Evolutionary conservation across 2,329 filamentous ascomycete genomes (phyloP).

Genomic region (Ambrosiella cleistominuta): DNA sequence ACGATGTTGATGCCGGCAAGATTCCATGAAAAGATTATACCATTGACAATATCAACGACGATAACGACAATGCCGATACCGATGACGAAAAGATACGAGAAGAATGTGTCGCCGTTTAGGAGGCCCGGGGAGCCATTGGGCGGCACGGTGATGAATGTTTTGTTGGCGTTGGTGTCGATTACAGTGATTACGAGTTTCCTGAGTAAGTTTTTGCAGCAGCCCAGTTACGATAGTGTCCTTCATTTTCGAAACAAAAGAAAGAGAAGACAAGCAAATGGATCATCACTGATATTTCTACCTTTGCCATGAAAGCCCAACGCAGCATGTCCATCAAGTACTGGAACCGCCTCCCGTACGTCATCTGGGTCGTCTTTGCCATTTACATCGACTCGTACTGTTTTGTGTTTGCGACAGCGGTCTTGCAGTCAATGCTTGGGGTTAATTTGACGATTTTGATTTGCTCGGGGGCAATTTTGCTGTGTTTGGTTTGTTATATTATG

Average conservation of each 20-base stretch:
- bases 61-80: neutral
- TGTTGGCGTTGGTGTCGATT: slow-evolving; percentile 20
- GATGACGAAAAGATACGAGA: neutral
- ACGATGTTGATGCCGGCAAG: too few relatives aligned
- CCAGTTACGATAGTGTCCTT: too few relatives aligned
- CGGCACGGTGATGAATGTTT: slow-evolving; percentile 22
- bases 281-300: too few relatives aligned
- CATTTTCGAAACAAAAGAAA: too few relatives aligned
- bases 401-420: slow-evolving; percentile 36
- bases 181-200: slow-evolving; percentile 22
- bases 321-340: slow-evolving; percentile 13
- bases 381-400: slow-evolving; percentile 44
- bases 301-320: slow-evolving; percentile 2
- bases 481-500: slow-evolving; percentile 42
- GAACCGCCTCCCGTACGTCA: slow-evolving; percentile 22
- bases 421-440: slow-evolving; percentile 39
- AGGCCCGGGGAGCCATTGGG: slow-evolving; percentile 17
- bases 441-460: slow-evolving; percentile 34
- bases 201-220: slow-evolving; percentile 17
- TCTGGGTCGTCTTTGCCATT: slow-evolving; percentile 37
- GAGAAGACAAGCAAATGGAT: too few relatives aligned
- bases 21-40: neutral
- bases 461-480: slow-evolving; percentile 40
- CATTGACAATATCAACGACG: neutral
- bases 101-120: neutral